A percentile compares a stretch with the other conserved stretches of the same genome.
Conservation (phyloP, 1,284 basidiomycete species). For the Apiotrichum brassicae region DNA sequence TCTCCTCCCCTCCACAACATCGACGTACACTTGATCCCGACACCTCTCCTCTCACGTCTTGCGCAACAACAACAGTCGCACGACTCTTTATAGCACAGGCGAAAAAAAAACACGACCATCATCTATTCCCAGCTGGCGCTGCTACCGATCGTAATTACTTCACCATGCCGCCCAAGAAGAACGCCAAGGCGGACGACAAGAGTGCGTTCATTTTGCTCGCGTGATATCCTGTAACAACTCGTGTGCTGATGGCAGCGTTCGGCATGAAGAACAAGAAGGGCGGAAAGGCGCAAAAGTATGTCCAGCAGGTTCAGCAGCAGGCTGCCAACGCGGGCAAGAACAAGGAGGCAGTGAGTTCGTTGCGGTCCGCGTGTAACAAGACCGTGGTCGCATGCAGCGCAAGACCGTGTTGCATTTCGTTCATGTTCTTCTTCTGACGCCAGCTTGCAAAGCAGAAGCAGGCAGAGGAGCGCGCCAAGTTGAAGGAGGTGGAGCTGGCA, state of each 20-base stretch:
- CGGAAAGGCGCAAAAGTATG: slow-evolving; percentile 80
- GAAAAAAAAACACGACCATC: not conserved
- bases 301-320: slow-evolving; percentile 72
- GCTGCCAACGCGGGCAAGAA: slow-evolving; percentile 63
- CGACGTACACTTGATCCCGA: too few relatives aligned
- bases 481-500: slow-evolving; percentile 70
- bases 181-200: slow-evolving; percentile 38
- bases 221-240: not conserved
- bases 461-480: slow-evolving; percentile 67
- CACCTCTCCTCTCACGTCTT: too few relatives aligned
- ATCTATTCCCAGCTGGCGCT: not conserved
- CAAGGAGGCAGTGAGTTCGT: slow-evolving; percentile 52
- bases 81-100: too few relatives aligned
- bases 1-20: too few relatives aligned
- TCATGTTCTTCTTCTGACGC: not conserved
- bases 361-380: too few relatives aligned
- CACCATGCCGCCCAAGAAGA: slow-evolving; percentile 42
- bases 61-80: too few relatives aligned
- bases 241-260: slow-evolving; percentile 51
- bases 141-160: not conserved
- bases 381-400: too few relatives aligned
- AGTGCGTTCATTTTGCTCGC: not conserved
- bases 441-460: slow-evolving; percentile 75
- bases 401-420: too few relatives aligned
- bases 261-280: slow-evolving; percentile 98